phyloP scores from a whole-genome alignment of 495 filamentous ascomycete genomes.

The Xylaria intraflava region DNA sequence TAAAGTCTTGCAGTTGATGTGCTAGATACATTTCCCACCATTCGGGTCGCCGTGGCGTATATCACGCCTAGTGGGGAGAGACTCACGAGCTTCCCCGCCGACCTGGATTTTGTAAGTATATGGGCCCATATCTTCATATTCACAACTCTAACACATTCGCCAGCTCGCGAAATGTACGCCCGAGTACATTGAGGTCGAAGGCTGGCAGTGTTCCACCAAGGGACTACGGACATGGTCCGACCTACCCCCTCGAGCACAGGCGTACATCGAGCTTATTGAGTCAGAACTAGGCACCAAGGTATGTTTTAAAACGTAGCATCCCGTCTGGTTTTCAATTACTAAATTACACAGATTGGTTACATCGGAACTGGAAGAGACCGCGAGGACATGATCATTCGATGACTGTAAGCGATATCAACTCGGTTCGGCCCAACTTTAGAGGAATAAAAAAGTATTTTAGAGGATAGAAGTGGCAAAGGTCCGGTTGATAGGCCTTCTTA shows the following conservation, averaged over 20 bases:
- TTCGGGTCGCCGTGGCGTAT: slow-evolving; percentile 77
- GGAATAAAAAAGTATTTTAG: background rate
- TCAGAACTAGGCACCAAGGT: slow-evolving; percentile 63
- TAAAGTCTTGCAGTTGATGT: slow-evolving; percentile 54
- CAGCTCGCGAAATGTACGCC: slow-evolving; percentile 41
- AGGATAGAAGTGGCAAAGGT: slow-evolving; percentile 1
- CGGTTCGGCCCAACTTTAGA: background rate
- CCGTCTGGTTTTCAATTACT: background rate
- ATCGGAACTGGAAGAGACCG: slow-evolving; percentile 73
- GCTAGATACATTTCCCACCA: slow-evolving; percentile 73
- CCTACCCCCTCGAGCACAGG: slow-evolving; percentile 62
- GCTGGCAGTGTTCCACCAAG: slow-evolving; percentile 72
- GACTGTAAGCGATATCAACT: background rate
- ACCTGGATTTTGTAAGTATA: slow-evolving; percentile 54
- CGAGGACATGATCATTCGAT: slow-evolving; percentile 41
- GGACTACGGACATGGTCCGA: slow-evolving; percentile 54
- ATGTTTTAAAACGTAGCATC: background rate
- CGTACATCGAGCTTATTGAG: slow-evolving; percentile 75
- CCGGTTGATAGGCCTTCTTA: background rate
- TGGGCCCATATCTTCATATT: slow-evolving; percentile 22
- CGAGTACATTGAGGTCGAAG: slow-evolving; percentile 68
- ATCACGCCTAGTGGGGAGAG: slow-evolving; percentile 44
- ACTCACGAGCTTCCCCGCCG: slow-evolving; percentile 58
- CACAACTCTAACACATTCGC: slow-evolving; percentile 15
- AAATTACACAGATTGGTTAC: slow-evolving; percentile 39